Evolutionary conservation across 106 monocot genomes (phyloP).

Genomic region (Acanthochlamys bracteata): DNA sequence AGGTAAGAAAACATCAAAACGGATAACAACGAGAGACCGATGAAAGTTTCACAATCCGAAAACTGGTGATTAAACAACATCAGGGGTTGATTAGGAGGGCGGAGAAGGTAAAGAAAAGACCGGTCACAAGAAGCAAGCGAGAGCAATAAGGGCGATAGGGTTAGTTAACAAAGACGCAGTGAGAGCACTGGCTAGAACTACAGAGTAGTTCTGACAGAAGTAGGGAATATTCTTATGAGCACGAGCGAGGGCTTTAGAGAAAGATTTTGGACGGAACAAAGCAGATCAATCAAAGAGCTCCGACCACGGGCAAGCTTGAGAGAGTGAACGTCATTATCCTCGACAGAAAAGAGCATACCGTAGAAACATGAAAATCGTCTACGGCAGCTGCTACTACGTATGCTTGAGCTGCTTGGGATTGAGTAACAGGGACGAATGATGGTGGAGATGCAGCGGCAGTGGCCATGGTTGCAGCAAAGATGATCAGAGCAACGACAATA

Average conservation of each 20-base stretch:
- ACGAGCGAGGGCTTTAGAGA: background rate
- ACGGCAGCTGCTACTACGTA: background rate
- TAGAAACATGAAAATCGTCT: background rate
- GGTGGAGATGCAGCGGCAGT: no score
- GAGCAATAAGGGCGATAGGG: background rate
- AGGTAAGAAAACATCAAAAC: background rate
- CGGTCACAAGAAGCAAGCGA: background rate
- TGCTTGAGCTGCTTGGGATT: no score
- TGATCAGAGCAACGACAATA: no score
- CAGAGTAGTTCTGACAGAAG: background rate
- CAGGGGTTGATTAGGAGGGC: background rate
- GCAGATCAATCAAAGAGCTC: background rate
- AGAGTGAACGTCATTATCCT: background rate
- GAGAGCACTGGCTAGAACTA: background rate
- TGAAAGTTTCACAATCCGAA: background rate
- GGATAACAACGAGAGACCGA: background rate
- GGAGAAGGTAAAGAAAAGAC: background rate
- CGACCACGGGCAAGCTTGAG: background rate
- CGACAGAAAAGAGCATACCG: background rate
- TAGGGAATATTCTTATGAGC: background rate
- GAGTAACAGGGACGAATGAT: no score
- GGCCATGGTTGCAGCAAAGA: no score
- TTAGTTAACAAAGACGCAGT: background rate
- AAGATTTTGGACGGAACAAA: background rate
- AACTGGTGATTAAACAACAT: background rate